phyloP scores from a whole-genome alignment of 1,284 basidiomycete genomes.

The Gomphus sp. region DNA sequence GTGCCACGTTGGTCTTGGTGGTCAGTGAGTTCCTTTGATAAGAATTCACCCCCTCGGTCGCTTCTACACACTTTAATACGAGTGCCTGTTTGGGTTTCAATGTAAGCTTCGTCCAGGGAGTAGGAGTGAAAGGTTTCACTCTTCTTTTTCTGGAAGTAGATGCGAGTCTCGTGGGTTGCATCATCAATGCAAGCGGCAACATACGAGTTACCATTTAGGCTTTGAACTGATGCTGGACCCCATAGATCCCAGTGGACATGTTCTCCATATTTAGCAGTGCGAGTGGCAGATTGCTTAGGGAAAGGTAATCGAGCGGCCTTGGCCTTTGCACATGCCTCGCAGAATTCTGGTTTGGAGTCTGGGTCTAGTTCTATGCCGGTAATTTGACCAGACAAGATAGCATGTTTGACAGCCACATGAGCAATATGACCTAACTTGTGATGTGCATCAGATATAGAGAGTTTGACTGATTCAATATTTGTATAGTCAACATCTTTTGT shows the following conservation, averaged over 20 bases:
- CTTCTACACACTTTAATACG: constrained; percentile 18
- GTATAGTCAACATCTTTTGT: background rate
- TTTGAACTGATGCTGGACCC: background rate
- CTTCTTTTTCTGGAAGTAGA: constrained; percentile 20
- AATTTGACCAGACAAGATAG: constrained; percentile 8
- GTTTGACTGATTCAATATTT: background rate
- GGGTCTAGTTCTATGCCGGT: too few relatives aligned
- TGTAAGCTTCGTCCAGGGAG: constrained; percentile 20
- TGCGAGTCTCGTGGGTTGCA: constrained; percentile 11
- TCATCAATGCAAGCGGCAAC: constrained; percentile 13
- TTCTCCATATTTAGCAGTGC: too few relatives aligned
- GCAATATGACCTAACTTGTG: constrained; percentile 25
- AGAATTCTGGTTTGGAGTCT: background rate
- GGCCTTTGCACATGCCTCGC: too few relatives aligned
- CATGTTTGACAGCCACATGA: constrained; percentile 16
- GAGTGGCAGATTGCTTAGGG: too few relatives aligned
- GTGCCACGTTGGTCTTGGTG: constrained; percentile 22
- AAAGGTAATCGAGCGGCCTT: too few relatives aligned
- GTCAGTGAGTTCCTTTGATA: too few relatives aligned
- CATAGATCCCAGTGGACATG: background rate
- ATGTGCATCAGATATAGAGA: background rate
- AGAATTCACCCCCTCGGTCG: constrained; percentile 13
- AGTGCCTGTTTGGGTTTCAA: constrained; percentile 16
- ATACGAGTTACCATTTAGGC: constrained; percentile 2
- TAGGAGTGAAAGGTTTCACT: constrained; percentile 19